phyloP scores from a whole-genome alignment of 2,329 filamentous ascomycete species.

The Fusarium musae region DNA sequence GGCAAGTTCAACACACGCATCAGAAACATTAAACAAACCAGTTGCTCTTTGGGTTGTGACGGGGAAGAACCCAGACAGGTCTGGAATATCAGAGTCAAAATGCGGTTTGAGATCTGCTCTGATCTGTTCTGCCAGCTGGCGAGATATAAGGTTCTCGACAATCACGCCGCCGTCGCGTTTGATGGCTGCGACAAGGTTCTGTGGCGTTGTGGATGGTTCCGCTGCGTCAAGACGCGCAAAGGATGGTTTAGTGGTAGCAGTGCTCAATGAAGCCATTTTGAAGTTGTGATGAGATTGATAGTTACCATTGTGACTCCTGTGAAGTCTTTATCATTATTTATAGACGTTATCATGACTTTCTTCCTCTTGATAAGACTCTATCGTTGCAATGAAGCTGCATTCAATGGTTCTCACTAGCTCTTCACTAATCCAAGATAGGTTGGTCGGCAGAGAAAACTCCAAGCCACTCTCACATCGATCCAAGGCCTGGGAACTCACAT shows the following conservation, averaged over 20 bases:
- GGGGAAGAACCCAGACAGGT: constrained; percentile 54
- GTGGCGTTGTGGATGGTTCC: constrained; percentile 1
- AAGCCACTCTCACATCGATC: neutral
- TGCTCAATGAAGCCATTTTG: neutral
- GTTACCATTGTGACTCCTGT: fast-evolving
- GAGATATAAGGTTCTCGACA: constrained; percentile 50
- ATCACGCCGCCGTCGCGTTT: constrained; percentile 50
- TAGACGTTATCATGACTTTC: neutral
- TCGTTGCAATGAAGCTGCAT: neutral
- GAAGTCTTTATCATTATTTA: neutral
- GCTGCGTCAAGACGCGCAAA: constrained; percentile 4
- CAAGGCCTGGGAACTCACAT: neutral
- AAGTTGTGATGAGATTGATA: neutral
- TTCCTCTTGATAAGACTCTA: neutral
- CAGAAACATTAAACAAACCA: constrained; percentile 52
- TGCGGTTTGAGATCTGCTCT: constrained; percentile 51
- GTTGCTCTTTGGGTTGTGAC: constrained; percentile 53
- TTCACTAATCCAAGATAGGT: neutral
- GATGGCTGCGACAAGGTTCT: constrained; percentile 16
- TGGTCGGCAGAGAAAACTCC: constrained; percentile 4
- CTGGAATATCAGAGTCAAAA: constrained; percentile 51
- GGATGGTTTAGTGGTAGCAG: neutral
- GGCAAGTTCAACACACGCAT: constrained; percentile 52
- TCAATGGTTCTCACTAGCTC: neutral
- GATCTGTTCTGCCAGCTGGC: constrained; percentile 49